Evolutionary conservation across 768 basidiomycete species (phyloP), one percentile per base, ranked within the genome.

Genomic region (Kwoniella dendrophila): DNA sequence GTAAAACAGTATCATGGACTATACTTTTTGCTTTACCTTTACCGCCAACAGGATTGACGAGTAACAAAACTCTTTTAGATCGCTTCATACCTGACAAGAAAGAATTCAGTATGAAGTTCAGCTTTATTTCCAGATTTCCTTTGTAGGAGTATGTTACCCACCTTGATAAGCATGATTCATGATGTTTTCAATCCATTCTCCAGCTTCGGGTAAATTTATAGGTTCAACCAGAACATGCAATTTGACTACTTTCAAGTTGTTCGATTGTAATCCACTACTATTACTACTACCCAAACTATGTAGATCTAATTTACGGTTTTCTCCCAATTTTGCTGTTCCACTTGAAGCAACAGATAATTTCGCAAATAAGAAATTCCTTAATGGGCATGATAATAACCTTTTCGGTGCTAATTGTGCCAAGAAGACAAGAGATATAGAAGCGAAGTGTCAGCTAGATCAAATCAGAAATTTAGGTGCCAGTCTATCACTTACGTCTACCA

Each of bases 11-110:
- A n/a, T 70, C 59, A 26, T 70, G 69, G 18, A 75, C 71, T 1
- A 75, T 65, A 6, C 51, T 58, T 38, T 58, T 67, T 3, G 72
- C 71, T 50, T 78, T 78, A 1, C 78, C 78, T 45, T 78, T 80
- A 0, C 79, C 79, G 49, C 79, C 78, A 5, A 79, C 67, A 24
- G 79, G 79, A 56, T 80, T 80, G 56, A 78, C 72, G 2, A 80
- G 52, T 0, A 80, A 38, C 26, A 77, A 51, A 3, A 78, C 64
- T 51, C 63, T 54, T 40, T 75, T 57, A 24, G 52, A 59, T n/a
- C 68, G 74, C 38, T 73, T 61, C 14, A 64, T 60, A 12, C 58
- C 72, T 78, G 32, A 2, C 20, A 29, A 41, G 43, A 43, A 26
- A 50, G 11, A 11, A 27, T 24, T 41, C 24, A 3, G 22, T 11